Evolutionary conservation across 768 basidiomycete species (phyloP), one percentile per base, ranked within the genome.

Genomic region (Mycena latifolia): DNA sequence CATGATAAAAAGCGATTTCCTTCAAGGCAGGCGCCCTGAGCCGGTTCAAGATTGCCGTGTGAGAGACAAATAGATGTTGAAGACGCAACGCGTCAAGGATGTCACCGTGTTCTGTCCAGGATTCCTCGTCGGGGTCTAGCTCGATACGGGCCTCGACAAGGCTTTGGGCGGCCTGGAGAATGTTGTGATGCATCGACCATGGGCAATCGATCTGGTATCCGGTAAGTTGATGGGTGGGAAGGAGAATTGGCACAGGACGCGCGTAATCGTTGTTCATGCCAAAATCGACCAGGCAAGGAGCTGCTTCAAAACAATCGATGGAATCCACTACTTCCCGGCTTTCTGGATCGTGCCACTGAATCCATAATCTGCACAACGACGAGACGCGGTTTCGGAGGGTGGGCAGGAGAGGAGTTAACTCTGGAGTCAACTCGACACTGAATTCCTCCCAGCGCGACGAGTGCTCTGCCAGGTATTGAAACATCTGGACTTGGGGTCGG

Each of bases 361-460:
- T 37, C 46, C 33, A 39, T 8, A 50, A 25, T 14, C 31, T 50
- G 14, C 24, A 14, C 17, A 58, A 25, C 0, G 24, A 58, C 8
- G 46, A 24, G 10, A 58, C 8, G 15, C 29, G 18, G 18, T 48
- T 12, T 11, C 48, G 48, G 15, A 60, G 45, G n/a, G 31, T 8
- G 14, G 46, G 5, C 25, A 58, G 20, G 14, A 25, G 46, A n/a
- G 57, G 57, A 24, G 47, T 11, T 28, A 58, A 12, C 2, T n/a
- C 33, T 14, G 45, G 20, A 11, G 58, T 60, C 3, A 60, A 4
- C 14, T 14, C 20, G 10, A 60, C 14, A 41, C 31, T 28, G 25
- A 51, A 17, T 15, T 60, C 58, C 24, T 60, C 48, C 58, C 58
- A 60, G 18, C 58, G 58, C 2, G 27, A 22, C 17, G 48, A 39